These are phyloP conservation scores for Trypanosoma conorhini DNA, from an alignment of 208 protist genomes.

Conservation along the genomic window DNA sequence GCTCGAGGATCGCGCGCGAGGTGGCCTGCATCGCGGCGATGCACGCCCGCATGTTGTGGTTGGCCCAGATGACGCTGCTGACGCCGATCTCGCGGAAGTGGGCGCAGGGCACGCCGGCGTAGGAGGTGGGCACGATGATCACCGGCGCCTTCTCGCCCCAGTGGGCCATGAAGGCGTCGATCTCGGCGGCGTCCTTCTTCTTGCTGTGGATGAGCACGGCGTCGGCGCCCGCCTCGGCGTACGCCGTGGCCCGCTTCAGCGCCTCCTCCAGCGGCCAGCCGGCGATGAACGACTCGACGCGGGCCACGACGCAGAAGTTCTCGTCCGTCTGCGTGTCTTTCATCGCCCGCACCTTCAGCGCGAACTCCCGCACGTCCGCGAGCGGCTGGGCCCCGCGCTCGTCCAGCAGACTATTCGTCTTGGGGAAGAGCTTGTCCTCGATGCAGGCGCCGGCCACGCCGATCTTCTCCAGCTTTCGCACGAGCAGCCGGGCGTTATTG, in stretches of 20 bases:
- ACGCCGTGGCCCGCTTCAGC: constrained; percentile 61
- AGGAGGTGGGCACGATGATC: constrained; percentile 86
- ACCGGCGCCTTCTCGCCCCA: constrained; percentile 59
- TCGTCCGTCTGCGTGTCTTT: constrained; percentile 72
- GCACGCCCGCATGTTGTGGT: constrained; percentile 62
- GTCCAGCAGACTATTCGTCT: constrained; percentile 75
- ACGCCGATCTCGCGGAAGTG: constrained; percentile 60
- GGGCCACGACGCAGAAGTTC: constrained; percentile 72
- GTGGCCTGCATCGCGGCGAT: constrained; percentile 63
- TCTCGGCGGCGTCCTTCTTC: constrained; percentile 56
- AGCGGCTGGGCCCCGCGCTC: constrained; percentile 51
- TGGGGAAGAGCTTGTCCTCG: constrained; percentile 85
- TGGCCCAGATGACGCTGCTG: constrained; percentile 74
- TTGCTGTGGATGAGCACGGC: constrained; percentile 81
- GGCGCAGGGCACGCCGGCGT: constrained; percentile 50
- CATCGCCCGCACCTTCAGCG: constrained; percentile 66
- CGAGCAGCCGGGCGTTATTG: constrained; percentile 68
- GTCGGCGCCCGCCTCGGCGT: constrained; percentile 69
- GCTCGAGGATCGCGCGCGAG: constrained; percentile 50
- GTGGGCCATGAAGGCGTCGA: constrained; percentile 66
- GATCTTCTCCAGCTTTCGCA: constrained; percentile 69
- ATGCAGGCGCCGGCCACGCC: constrained; percentile 75
- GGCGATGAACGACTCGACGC: constrained; percentile 84
- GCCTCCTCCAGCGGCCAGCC: constrained; percentile 81
- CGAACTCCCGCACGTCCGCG: constrained; percentile 75